phyloP scores from a whole-genome alignment of 1,284 basidiomycete genomes.

The Malassezia dermatis region DNA sequence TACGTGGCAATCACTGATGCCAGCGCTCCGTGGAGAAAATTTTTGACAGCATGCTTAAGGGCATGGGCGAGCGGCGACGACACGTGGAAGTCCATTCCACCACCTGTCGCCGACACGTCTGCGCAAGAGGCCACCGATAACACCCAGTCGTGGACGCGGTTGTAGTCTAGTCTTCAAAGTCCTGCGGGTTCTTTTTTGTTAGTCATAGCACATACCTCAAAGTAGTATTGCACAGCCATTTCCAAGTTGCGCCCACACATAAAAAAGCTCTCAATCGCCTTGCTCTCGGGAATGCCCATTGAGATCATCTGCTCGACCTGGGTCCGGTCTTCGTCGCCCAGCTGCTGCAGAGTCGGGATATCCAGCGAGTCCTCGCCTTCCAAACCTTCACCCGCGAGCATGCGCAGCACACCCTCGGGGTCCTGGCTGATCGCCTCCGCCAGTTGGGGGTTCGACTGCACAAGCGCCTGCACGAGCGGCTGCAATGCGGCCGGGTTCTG shows the following conservation, averaged over 20 bases:
- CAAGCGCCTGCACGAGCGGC: constrained; percentile 43
- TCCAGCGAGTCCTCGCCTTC: constrained; percentile 34
- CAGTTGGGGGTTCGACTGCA: constrained; percentile 43
- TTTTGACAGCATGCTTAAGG: constrained; percentile 35
- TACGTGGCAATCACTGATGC: constrained; percentile 5
- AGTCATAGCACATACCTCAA: constrained; percentile 23
- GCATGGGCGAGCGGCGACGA: constrained; percentile 17
- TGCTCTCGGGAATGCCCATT: constrained; percentile 42
- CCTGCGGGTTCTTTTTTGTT: constrained; percentile 14
- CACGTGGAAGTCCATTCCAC: constrained; percentile 4
- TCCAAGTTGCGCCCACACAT: constrained; percentile 47
- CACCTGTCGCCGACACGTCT: not conserved
- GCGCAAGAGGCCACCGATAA: not conserved
- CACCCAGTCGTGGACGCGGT: not conserved
- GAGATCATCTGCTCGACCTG: constrained; percentile 40
- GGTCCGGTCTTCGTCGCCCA: constrained; percentile 30
- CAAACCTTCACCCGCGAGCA: constrained; percentile 32
- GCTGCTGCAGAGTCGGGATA: constrained; percentile 29
- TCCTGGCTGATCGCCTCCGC: constrained; percentile 41
- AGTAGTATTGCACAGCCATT: constrained; percentile 47
- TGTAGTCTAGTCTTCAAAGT: constrained; percentile 17
- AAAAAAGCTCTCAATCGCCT: constrained; percentile 43
- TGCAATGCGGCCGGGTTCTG: constrained; percentile 45
- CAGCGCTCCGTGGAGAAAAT: constrained; percentile 43
- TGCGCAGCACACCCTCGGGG: constrained; percentile 39